A percentile compares a stretch with the other conserved stretches of the same genome.
phyloP scores from a whole-genome alignment of 495 filamentous ascomycete species.

The Penicillium cataractarum region DNA sequence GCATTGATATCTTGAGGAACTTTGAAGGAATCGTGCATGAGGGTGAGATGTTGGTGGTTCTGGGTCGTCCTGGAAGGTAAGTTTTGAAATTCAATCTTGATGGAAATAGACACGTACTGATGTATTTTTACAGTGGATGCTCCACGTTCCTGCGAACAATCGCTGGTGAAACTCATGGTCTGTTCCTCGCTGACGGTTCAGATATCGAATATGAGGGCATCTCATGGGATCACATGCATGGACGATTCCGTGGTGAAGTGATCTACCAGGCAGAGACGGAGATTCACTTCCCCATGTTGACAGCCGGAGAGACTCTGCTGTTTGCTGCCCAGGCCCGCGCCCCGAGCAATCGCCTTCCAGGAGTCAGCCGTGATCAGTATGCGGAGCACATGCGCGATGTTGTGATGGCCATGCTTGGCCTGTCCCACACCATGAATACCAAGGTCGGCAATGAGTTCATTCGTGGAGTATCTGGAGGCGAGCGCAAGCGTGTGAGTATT shows the following conservation, averaged over 20 bases:
- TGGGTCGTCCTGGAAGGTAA: conserved; percentile 43
- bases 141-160: conserved; percentile 40
- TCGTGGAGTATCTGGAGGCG: conserved; percentile 80
- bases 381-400: conserved; percentile 51
- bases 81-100: conserved; percentile 33
- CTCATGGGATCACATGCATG: conserved; percentile 52
- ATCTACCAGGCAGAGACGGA: conserved; percentile 66
- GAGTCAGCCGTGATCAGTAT: conserved; percentile 45
- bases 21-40: conserved; percentile 41
- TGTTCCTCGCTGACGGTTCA: conserved; percentile 44
- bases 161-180: conserved; percentile 39
- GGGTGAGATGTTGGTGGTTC: conserved; percentile 43
- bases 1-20: conserved; percentile 31
- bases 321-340: conserved; percentile 60
- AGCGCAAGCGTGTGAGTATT: conserved; percentile 67
- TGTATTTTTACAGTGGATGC: not conserved
- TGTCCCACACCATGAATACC: conserved; percentile 55
- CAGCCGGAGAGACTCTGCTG: conserved; percentile 64
- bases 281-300: conserved; percentile 65
- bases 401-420: conserved; percentile 62
- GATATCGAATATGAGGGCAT: conserved; percentile 23
- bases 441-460: conserved; percentile 49
- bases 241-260: conserved; percentile 62
- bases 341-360: conserved; percentile 43
- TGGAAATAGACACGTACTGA: not conserved